Evolutionary conservation across 176 grass and related monocot species (phyloP), one percentile per base, ranked within the genome.

Genomic region (Oryza longistaminata): DNA sequence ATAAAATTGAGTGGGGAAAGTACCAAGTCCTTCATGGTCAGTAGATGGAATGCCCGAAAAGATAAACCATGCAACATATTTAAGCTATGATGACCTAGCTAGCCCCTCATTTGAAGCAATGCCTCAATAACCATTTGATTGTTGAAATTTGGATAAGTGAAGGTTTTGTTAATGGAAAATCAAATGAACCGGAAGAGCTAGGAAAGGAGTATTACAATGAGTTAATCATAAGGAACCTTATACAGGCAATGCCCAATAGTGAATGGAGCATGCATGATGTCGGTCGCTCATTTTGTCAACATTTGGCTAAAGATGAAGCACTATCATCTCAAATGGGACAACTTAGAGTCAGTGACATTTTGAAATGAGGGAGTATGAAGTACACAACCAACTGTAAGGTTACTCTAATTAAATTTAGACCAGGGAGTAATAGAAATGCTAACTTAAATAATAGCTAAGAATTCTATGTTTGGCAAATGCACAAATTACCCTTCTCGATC

Each of bases 101-200:
- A 5, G 40, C 61, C 16, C 29, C 70, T 66, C n/a, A 76, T 75
- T 55, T 84, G 24, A 84, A 75, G 17, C 71, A 76, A 9, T 84
- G 82, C 45, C 66, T 33, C 15, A 9, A 39, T 0, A 11, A 0
- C 4, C 3, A 19, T 3, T 8, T 4, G 12, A 34, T 84, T 22
- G n/a, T 52, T 22, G 7, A 33, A 11, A n/a, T 74, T 6, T 84
- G 82, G 48, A 75, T 75, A 0, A 48, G 53, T 31, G 81, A 83
- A 60, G 71, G 81, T 11, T 60, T 75, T 37, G 81, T 83, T n/a
- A 35, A 83, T 42, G 53, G n/a, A n/a, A 83, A 16, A 1, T 34
- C 2, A 9, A 75, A 15, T 3, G 5, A 3, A 9, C 24, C 0
- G 26, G 81, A 66, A 52, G 71, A 75, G 2, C 46, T 42, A 22